Conservation (phyloP, 371 early-diverging fungal genomes). For the Syncephalastrum monosporum region DNA sequence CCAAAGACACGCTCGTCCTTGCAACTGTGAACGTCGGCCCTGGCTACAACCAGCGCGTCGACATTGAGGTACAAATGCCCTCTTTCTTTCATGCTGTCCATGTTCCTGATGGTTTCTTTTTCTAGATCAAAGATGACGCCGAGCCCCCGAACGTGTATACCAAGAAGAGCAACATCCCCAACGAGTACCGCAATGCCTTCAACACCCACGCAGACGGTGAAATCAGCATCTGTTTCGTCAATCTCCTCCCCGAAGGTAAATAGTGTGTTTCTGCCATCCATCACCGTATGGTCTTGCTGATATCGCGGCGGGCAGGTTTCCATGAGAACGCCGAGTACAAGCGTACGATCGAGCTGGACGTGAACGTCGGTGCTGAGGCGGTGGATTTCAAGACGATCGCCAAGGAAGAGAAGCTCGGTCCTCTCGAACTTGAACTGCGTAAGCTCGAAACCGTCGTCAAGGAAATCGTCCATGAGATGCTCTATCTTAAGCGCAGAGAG, state of each 20-base stretch:
- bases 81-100: not conserved
- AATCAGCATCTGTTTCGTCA: slow-evolving; percentile 86
- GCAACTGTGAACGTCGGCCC: slow-evolving; percentile 66
- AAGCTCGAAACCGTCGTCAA: slow-evolving; percentile 75
- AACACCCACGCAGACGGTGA: slow-evolving; percentile 82
- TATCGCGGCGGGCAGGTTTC: slow-evolving; percentile 44
- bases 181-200: slow-evolving; percentile 59
- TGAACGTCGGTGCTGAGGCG: slow-evolving; percentile 88
- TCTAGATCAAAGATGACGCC: slow-evolving; percentile 65
- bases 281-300: not conserved
- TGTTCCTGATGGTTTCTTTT: not conserved
- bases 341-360: slow-evolving; percentile 69
- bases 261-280: not conserved
- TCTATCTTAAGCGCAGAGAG: slow-evolving; percentile 77
- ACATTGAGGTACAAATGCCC: slow-evolving; percentile 55
- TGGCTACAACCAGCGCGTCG: slow-evolving; percentile 70
- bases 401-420: slow-evolving; percentile 77
- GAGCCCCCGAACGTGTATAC: slow-evolving; percentile 61
- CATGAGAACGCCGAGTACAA: slow-evolving; percentile 53
- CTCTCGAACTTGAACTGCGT: slow-evolving; percentile 86
- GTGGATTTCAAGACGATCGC: slow-evolving; percentile 67
- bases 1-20: slow-evolving; percentile 70
- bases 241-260: slow-evolving; percentile 69
- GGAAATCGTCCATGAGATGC: slow-evolving; percentile 79
- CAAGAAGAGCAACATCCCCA: slow-evolving; percentile 53